Evolutionary conservation across 225 moss, liverwort and hornwort species (phyloP), one percentile per base, ranked within the genome.

Genomic region (Lunularia cruciata): DNA sequence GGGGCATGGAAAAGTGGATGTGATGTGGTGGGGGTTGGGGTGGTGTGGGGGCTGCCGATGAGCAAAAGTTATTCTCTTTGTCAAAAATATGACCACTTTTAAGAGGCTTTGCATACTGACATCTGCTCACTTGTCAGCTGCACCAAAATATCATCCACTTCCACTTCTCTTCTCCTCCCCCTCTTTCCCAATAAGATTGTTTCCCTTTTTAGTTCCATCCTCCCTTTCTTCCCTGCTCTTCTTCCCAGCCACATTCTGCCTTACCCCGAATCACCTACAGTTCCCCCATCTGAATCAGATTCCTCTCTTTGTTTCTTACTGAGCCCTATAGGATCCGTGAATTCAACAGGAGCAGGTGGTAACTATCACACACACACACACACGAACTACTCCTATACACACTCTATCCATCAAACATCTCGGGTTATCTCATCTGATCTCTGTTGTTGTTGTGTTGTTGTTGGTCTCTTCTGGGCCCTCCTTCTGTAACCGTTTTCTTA

Each of bases 1-100:
- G 57, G 16, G 57, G 59, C 34, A 59, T 35, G 59, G 34, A 59
- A n/a, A 59, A 59, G 59, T 59, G 59, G 59, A 59, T 59, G 36
- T 59, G 59, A 35, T 35, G 18, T 36, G 59, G 19, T 57, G 32
- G 15, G n/a, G 57, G 32, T 57, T 31, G 31, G 33, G 31, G 28
- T 26, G 54, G n/a, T n/a, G n/a, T n/a, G n/a, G n/a, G n/a, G 26
- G 54, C 16, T 59, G 59, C 20, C 35, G 20, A 59, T 34, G 35
- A 35, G 59, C n/a, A 59, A 59, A 59, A 59, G 59, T 59, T 59
- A 35, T 34, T 59, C 34, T 59, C 34, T 35, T 36, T 57, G 57
- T 58, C 33, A 59, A 59, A n/a, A 43, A 59, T 59, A 18, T 15
- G 59, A 59, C 59, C 8, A 35, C 58, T 58, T 58, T 36, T n/a